These are phyloP conservation scores for Sporothrix pallida DNA, from an alignment of 2,329 filamentous ascomycete genomes.

Conservation along the genomic window DNA sequence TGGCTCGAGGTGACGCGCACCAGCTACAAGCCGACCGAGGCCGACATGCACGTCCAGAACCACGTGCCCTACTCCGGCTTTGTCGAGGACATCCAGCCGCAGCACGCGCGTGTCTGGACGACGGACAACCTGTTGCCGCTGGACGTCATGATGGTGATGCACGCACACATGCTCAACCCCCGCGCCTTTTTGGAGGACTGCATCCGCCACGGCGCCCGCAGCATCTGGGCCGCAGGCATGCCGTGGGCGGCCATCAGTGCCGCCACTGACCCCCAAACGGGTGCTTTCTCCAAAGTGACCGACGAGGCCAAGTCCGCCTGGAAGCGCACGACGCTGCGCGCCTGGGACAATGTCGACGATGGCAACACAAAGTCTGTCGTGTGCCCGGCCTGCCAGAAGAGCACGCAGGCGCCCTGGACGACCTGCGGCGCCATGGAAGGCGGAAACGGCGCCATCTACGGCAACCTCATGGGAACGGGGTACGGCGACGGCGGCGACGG, in stretches of 20 bases:
- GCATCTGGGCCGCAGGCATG: slow-evolving; percentile 66
- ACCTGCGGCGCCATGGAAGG: slow-evolving; percentile 44
- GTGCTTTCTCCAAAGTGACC: slow-evolving; percentile 57
- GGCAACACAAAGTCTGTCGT: slow-evolving; percentile 52
- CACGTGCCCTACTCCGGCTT: slow-evolving; percentile 46
- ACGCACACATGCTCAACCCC: slow-evolving; percentile 79
- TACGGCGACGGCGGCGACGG: slow-evolving; percentile 63
- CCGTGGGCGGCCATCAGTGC: slow-evolving; percentile 67
- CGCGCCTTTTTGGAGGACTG: slow-evolving; percentile 76
- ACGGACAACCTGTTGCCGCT: slow-evolving; percentile 34
- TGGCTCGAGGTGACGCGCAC: slow-evolving; percentile 49
- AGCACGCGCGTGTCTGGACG: slow-evolving; percentile 10
- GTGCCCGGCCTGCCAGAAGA: slow-evolving; percentile 61
- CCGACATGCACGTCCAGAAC: slow-evolving; percentile 44
- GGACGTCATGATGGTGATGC: slow-evolving; percentile 82
- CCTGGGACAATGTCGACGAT: slow-evolving; percentile 67
- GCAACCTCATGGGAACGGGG: slow-evolving; percentile 56
- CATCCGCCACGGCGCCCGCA: slow-evolving; percentile 60
- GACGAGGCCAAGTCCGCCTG: slow-evolving; percentile 55
- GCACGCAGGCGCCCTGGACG: slow-evolving; percentile 64
- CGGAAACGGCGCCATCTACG: slow-evolving; percentile 14
- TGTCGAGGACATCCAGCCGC: slow-evolving; percentile 35
- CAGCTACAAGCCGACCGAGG: slow-evolving; percentile 43
- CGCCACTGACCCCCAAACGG: slow-evolving; percentile 58
- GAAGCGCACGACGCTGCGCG: slow-evolving; percentile 52